Base-by-base conservation (phyloP, 2,329 filamentous ascomycete species). In the Aspergillus spinulosporus region DNA sequence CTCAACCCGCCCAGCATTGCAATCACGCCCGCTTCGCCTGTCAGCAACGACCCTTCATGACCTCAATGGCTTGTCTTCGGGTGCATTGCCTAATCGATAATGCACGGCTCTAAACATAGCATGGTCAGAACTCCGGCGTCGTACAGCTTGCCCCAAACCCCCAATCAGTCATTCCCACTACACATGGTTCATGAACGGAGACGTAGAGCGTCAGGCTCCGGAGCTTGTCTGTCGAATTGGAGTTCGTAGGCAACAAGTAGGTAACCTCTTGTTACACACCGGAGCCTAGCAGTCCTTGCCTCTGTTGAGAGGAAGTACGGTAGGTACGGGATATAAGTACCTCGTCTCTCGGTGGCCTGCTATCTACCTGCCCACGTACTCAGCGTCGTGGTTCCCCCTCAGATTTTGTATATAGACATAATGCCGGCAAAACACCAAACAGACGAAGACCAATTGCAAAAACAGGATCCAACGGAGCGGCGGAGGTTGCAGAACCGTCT, bases 301-400 rank as follows among this genome's bases (percentile, higher is more conserved):
- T 14, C 26, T 5, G 2, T n/a, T 9, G 6, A 2, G 48, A 28
- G 8, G 34, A 42, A 50, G 46, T 37, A 36, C 32, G 46, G 39
- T 43, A 43, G 21, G 21, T 21, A 21, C 49, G 31, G 28, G 40
- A 37, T 52, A 52, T 52, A 52, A 52, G 49, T 14, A 78, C 32
- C 11, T 29, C 11, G 21, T 14, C 5, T 26, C 59, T 75, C 78
- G 1, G 73, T 75, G 7, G 14, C 52, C 76, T 72, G 40, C 75
- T 57, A 34, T 15, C 26, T 26, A 12, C 28, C 6, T 29, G 21
- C 52, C 42, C 34, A 9, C 51, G 6, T 45, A n/a, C 49, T 51
- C 9, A 58, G 55, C 7, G 36, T 54, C 5, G 28, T 21, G 26
- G 21, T 21, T 21, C 21, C 21, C 21, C 21, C 21, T 21, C 21